phyloP scores from a whole-genome alignment of 192 early-diverging fungal species.

The Pecoramyces ruminantium region DNA sequence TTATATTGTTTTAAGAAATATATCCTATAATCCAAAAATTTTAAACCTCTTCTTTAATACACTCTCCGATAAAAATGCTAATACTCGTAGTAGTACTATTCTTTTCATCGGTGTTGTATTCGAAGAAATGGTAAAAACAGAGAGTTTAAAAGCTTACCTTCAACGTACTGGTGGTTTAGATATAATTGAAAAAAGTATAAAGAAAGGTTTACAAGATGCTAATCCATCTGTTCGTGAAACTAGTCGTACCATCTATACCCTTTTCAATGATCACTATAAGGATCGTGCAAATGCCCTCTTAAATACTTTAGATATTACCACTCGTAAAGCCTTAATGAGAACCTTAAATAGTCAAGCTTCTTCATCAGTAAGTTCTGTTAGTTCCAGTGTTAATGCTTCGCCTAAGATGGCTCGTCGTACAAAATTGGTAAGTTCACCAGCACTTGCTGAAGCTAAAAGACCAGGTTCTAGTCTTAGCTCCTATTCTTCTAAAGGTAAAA shows the following conservation, averaged over 20 bases:
- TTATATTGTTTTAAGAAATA: slow-evolving; percentile 3
- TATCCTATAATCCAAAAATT: slow-evolving; percentile 5
- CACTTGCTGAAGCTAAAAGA: neutral
- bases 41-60: slow-evolving; percentile 4
- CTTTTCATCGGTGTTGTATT: slow-evolving; percentile 2
- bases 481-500: neutral
- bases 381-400: neutral
- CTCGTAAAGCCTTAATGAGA: neutral
- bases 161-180: slow-evolving; percentile 9
- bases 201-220: neutral
- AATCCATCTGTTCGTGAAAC: neutral
- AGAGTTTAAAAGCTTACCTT: neutral
- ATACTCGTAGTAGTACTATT: slow-evolving; percentile 3
- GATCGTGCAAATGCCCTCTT: neutral
- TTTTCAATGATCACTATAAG: neutral
- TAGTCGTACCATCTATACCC: neutral
- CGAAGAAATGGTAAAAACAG: slow-evolving; percentile 2
- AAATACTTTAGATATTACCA: neutral
- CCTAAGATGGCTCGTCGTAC: neutral
- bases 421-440: neutral
- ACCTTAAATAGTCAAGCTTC: neutral
- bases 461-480: neutral
- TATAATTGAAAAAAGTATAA: neutral
- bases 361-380: no score
- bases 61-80: slow-evolving; percentile 12